These are phyloP conservation scores for Trichoderma virens DNA, from an alignment of 495 filamentous ascomycete species.

Conservation along the genomic window DNA sequence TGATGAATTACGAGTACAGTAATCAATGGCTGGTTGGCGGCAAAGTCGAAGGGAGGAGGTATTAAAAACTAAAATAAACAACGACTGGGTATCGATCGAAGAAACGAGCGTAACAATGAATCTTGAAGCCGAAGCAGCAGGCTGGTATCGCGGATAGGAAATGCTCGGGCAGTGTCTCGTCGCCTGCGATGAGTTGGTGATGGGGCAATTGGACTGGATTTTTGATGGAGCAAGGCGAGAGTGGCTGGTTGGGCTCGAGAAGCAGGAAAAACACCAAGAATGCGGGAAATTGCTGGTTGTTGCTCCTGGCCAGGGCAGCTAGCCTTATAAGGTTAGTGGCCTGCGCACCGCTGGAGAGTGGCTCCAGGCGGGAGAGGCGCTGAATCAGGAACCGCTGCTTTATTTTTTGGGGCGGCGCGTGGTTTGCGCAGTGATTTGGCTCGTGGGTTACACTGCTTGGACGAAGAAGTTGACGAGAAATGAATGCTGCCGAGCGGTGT, in stretches of 20 bases:
- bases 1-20: too few relatives aligned
- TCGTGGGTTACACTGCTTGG: background rate
- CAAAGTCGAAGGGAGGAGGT: background rate
- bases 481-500: background rate
- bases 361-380: background rate
- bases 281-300: conserved; percentile 6
- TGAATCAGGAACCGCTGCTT: background rate
- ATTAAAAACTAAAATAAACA: background rate
- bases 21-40: background rate
- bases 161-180: background rate
- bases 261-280: background rate
- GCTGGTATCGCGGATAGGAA: background rate
- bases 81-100: background rate
- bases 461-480: background rate
- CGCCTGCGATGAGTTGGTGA: conserved; percentile 6
- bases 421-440: background rate
- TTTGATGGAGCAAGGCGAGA: background rate
- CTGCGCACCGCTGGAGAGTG: background rate
- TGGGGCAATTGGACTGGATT: background rate
- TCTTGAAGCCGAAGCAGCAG: background rate
- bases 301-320: background rate
- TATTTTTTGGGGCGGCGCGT: background rate
- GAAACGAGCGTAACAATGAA: conserved; percentile 1
- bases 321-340: conserved; percentile 6
- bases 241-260: background rate